Percentiles rank a stretch among this genome's conserved stretches.
Conservation (phyloP, 139 green algal genomes). For the Tetradesmus lagerheimii region DNA sequence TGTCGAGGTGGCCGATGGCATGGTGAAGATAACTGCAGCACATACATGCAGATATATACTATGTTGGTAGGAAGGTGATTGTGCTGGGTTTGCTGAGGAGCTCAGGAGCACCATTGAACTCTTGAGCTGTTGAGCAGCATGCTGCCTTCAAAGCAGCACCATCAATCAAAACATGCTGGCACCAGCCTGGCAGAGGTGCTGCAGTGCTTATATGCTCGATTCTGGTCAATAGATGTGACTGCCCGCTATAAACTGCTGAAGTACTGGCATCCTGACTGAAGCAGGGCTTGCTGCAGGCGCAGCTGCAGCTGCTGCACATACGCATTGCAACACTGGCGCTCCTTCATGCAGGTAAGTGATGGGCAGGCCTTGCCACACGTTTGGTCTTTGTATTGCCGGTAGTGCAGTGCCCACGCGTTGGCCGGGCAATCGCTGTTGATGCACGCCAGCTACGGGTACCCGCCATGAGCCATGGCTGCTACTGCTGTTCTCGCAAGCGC, state of each 20-base stretch:
- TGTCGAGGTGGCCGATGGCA: background rate
- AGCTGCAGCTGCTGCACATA: background rate
- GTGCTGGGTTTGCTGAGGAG: too few relatives aligned
- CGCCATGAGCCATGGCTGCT: background rate
- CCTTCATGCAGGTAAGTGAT: background rate
- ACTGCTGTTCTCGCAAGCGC: background rate
- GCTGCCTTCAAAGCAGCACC: background rate
- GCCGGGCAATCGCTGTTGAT: background rate
- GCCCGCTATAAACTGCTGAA: too few relatives aligned
- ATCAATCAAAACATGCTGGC: too few relatives aligned
- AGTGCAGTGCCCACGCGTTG: background rate
- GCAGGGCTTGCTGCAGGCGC: background rate
- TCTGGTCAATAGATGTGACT: too few relatives aligned
- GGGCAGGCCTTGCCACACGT: background rate
- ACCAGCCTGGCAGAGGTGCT: too few relatives aligned
- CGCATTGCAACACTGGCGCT: background rate
- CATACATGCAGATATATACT: background rate
- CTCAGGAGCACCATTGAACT: background rate
- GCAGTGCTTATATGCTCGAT: too few relatives aligned
- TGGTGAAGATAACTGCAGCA: background rate
- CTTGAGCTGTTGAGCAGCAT: background rate
- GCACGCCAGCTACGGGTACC: background rate
- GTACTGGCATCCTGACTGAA: too few relatives aligned
- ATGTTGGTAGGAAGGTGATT: too few relatives aligned
- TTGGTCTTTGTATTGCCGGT: background rate